Percentiles rank a stretch among this genome's conserved stretches.
Conservation (phyloP, 2,329 filamentous ascomycete species). For the Thielaviopsis punctulata region DNA sequence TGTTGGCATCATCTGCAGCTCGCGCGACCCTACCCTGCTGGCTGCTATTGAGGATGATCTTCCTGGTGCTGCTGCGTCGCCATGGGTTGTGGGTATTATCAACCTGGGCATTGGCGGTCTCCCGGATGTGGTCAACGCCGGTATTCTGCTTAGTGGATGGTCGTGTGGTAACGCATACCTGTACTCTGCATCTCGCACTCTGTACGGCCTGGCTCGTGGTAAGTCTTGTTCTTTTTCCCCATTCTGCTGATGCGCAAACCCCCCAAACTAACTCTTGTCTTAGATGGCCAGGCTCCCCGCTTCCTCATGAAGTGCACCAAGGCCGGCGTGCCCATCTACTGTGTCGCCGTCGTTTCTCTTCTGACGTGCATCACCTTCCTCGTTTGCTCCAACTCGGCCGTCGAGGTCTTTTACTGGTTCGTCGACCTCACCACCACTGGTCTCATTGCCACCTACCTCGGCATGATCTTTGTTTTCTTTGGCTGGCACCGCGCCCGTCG, state of each 20-base stretch:
- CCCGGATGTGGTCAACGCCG: slow-evolving; percentile 42
- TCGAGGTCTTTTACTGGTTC: slow-evolving; percentile 35
- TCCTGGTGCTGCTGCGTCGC: slow-evolving; percentile 40
- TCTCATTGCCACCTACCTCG: slow-evolving; percentile 44
- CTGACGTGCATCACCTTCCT: slow-evolving; percentile 38
- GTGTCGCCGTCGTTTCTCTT: slow-evolving; percentile 34
- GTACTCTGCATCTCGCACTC: slow-evolving; percentile 32
- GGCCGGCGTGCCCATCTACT: slow-evolving; percentile 43
- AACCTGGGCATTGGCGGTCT: slow-evolving; percentile 41
- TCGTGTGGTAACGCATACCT: slow-evolving; percentile 34
- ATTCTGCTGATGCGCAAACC: slow-evolving; percentile 1
- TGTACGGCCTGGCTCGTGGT: slow-evolving; percentile 31
- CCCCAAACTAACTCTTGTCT: slow-evolving; percentile 12
- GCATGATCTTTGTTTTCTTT: slow-evolving; percentile 30
- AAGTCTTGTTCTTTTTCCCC: not conserved
- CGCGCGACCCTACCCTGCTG: slow-evolving; percentile 30
- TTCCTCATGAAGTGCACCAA: slow-evolving; percentile 41
- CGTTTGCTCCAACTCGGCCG: slow-evolving; percentile 29
- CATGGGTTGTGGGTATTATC: slow-evolving; percentile 40
- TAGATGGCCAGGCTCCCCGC: slow-evolving; percentile 29
- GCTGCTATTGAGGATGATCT: slow-evolving; percentile 25
- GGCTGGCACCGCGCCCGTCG: slow-evolving; percentile 34
- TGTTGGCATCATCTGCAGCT: slow-evolving; percentile 37
- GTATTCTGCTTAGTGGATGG: slow-evolving; percentile 20
- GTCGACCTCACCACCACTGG: slow-evolving; percentile 39